A percentile compares a stretch with the other conserved stretches of the same genome.
phyloP scores from a whole-genome alignment of 345 rosid species.

The Brassica incana region DNA sequence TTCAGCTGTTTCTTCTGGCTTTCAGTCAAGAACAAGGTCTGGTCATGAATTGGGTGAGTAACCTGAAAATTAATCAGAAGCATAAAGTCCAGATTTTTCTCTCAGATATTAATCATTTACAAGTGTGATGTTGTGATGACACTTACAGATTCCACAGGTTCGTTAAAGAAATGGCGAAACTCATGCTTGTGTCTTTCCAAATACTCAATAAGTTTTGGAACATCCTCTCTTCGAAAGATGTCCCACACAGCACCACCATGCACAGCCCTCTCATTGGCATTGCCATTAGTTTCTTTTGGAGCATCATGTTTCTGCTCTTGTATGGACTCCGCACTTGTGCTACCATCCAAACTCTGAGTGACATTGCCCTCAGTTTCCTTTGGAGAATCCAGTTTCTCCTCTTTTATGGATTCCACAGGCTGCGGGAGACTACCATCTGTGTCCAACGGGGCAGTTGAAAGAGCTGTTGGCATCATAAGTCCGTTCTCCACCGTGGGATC shows the following conservation, averaged over 20 bases:
- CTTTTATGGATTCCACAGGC: conserved; percentile 14
- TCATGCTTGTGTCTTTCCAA: conserved; percentile 64
- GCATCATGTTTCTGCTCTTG: conserved; percentile 22
- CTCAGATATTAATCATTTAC: conserved; percentile 10
- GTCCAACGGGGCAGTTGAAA: background rate
- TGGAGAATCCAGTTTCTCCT: conserved; percentile 22
- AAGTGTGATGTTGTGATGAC: conserved; percentile 1
- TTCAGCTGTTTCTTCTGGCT: conserved; percentile 74
- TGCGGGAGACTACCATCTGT: conserved; percentile 4
- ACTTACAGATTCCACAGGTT: conserved; percentile 26
- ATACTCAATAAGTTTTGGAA: conserved; percentile 64
- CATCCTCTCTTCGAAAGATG: conserved; percentile 75
- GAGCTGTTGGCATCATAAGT: background rate
- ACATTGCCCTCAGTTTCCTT: conserved; percentile 8
- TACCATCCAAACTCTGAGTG: background rate
- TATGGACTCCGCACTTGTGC: background rate
- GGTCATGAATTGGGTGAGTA: conserved; percentile 73
- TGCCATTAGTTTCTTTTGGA: conserved; percentile 9
- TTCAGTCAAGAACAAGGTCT: conserved; percentile 56
- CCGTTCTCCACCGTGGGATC: conserved; percentile 21
- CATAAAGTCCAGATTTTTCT: conserved; percentile 17
- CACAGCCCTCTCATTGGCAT: background rate
- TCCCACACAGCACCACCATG: conserved; percentile 78
- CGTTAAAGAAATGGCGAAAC: conserved; percentile 54
- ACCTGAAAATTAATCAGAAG: conserved; percentile 53